Base-by-base conservation (phyloP, 2,329 filamentous ascomycete species). In the Calonectria pseudoturangicola region DNA sequence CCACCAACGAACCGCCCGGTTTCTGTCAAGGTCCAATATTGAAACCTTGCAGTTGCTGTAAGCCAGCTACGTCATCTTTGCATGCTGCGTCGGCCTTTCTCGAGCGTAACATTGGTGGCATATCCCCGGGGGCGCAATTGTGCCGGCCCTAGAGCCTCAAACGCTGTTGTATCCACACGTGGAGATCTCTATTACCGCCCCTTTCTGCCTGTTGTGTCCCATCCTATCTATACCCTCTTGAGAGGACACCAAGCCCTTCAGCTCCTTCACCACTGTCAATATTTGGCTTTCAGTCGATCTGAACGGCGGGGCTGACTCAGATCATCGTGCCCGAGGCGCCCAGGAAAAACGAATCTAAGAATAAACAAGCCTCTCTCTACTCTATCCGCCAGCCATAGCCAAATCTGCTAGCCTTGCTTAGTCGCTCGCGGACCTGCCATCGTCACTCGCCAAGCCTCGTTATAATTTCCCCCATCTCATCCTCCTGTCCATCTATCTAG, bases 151-250 rank as follows among this genome's bases (percentile, higher is more conserved):
- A 33, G 70, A 72, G 70, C 70, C 70, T 72, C 70, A 72, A 72
- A 72, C 65, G 58, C 65, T 68, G 56, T 65, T 56, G 70, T 72
- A 72, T 68, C 70, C 70, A 68, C 70, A 65, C 70, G 70, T 64
- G 65, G 70, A 48, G 50, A 43, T 68, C 58, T 60, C 8, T n/a
- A 28, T 51, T 43, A 33, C 33, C 33, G 43, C 66, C 56, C 56
- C 66, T 68, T 68, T 62, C 66, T 68, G 66, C 54, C 66, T 51
- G 45, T 28, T 64, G 10, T 30, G 25, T 50, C 50, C 43, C 27
- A 27, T 48, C 64, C 12, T 25, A 41, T 58, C 12, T 18, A 41
- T 58, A 8, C 21, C 64, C n/a, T 62, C 70, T 65, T 33, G 25
- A 47, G 51, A 48, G 25, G 36, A 65, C 65, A 58, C 71, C 62